Conservation (phyloP, 2,329 filamentous ascomycete genomes). For the Claviceps arundinis region DNA sequence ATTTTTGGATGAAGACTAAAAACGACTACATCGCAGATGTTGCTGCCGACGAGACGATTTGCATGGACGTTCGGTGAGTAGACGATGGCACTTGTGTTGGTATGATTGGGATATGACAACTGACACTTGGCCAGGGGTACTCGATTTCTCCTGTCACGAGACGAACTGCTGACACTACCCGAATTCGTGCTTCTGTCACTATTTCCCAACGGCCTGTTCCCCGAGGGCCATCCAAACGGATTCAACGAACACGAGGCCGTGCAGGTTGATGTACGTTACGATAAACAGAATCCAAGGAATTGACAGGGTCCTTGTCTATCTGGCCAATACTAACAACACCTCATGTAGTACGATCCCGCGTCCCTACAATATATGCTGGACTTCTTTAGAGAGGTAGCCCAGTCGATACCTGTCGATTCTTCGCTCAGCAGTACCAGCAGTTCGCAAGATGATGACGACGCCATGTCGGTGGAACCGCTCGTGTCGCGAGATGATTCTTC, state of each 20-base stretch:
- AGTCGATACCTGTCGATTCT: conserved; percentile 74
- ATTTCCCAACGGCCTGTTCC: conserved; percentile 95
- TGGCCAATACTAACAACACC: neutral
- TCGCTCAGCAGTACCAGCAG: conserved; percentile 52
- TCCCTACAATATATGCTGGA: conserved; percentile 99
- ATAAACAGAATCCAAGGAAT: neutral
- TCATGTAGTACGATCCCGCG: conserved; percentile 74
- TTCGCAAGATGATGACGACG: conserved; percentile 49
- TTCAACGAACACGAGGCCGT: conserved; percentile 90
- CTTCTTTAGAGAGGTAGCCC: conserved; percentile 91
- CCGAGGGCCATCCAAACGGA: conserved; percentile 88
- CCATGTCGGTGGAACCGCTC: conserved; percentile 58
- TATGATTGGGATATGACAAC: conserved; percentile 9
- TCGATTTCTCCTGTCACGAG: conserved; percentile 83
- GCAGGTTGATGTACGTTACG: conserved; percentile 80
- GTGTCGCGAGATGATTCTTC: conserved; percentile 58
- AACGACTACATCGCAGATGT: conserved; percentile 40
- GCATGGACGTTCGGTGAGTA: conserved; percentile 77
- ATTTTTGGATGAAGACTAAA: neutral
- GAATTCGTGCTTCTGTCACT: conserved; percentile 97
- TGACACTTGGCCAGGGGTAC: conserved; percentile 53
- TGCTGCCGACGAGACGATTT: conserved; percentile 84
- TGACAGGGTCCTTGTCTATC: neutral
- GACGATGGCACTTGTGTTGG: neutral
- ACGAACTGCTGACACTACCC: conserved; percentile 87